phyloP scores from a whole-genome alignment of 1,284 basidiomycete genomes.

The Pseudozyma tsukubaensis region DNA sequence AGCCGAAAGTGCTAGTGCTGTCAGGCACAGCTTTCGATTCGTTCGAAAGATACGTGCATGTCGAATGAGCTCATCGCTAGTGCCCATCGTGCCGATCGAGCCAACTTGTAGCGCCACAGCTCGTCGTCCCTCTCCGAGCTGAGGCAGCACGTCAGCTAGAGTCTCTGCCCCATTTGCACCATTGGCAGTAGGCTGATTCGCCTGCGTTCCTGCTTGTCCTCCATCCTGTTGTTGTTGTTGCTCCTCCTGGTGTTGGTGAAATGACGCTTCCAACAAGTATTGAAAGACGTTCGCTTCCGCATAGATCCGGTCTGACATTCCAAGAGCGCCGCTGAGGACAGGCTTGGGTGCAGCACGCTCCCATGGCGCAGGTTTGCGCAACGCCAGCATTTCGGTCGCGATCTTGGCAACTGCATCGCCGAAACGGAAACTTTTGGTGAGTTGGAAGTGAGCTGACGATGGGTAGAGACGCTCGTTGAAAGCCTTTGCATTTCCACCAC shows the following conservation, averaged over 20 bases:
- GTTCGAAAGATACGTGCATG: slow-evolving; percentile 62
- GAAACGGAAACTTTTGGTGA: slow-evolving; percentile 64
- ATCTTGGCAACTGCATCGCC: slow-evolving; percentile 54
- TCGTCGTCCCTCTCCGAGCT: slow-evolving; percentile 24
- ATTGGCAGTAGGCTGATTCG: background rate
- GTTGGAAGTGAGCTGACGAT: slow-evolving; percentile 49
- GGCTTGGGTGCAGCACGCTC: slow-evolving; percentile 32
- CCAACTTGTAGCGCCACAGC: slow-evolving; percentile 32
- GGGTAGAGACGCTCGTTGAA: slow-evolving; percentile 61
- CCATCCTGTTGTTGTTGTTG: background rate
- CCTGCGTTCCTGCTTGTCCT: background rate
- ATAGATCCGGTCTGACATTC: slow-evolving; percentile 39
- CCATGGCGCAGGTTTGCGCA: slow-evolving; percentile 57
- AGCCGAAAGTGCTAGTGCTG: slow-evolving; percentile 50
- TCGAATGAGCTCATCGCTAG: slow-evolving; percentile 18
- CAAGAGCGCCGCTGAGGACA: slow-evolving; percentile 41
- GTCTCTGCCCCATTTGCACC: slow-evolving; percentile 4
- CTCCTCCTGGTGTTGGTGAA: background rate
- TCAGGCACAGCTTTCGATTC: slow-evolving; percentile 56
- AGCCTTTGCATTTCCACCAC: slow-evolving; percentile 58
- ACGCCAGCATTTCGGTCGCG: slow-evolving; percentile 52
- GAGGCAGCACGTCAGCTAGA: background rate
- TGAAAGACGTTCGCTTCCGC: slow-evolving; percentile 39
- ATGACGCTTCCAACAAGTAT: slow-evolving; percentile 6
- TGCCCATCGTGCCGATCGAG: slow-evolving; percentile 24